phyloP scores from a whole-genome alignment of 805 yeast species.

The Candida lessepsii region DNA sequence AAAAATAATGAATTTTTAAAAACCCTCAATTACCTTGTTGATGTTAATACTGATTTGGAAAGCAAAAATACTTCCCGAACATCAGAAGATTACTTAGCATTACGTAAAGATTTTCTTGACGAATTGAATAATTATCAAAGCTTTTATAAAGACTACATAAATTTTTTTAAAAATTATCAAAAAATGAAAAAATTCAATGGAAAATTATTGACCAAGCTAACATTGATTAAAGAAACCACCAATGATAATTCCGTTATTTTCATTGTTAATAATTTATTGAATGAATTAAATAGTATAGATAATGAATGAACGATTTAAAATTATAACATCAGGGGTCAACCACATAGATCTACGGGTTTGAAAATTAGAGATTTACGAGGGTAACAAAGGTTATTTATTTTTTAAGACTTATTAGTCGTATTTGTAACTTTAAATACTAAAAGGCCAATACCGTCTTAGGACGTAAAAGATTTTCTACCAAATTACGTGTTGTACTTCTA shows the following conservation, averaged over 20 bases:
- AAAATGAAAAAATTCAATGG: constrained; percentile 13
- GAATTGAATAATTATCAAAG: constrained; percentile 27
- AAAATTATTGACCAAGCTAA: constrained; percentile 15
- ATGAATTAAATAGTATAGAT: constrained; percentile 14
- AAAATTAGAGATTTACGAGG: too few species aligned
- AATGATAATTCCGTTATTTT: constrained; percentile 19
- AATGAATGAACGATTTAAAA: neutral
- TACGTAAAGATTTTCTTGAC: constrained; percentile 26
- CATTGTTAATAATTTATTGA: constrained; percentile 23
- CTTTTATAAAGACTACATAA: constrained; percentile 31
- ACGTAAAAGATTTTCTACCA: too few species aligned
- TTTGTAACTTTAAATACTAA: too few species aligned
- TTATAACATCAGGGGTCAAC: too few species aligned
- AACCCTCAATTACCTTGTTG: constrained; percentile 22
- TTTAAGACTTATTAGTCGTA: too few species aligned
- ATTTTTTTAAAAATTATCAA: constrained; percentile 28
- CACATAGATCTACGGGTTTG: too few species aligned
- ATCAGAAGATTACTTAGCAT: constrained; percentile 16
- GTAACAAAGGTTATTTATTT: too few species aligned
- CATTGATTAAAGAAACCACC: constrained; percentile 22
- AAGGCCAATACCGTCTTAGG: too few species aligned
- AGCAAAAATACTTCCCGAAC: neutral
- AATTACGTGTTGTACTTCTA: too few species aligned
- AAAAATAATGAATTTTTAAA: constrained; percentile 18
- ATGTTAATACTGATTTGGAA: constrained; percentile 15